Evolutionary conservation across 2,329 filamentous ascomycete species (phyloP).

Genomic region (Drechslerella stenobrocha): DNA sequence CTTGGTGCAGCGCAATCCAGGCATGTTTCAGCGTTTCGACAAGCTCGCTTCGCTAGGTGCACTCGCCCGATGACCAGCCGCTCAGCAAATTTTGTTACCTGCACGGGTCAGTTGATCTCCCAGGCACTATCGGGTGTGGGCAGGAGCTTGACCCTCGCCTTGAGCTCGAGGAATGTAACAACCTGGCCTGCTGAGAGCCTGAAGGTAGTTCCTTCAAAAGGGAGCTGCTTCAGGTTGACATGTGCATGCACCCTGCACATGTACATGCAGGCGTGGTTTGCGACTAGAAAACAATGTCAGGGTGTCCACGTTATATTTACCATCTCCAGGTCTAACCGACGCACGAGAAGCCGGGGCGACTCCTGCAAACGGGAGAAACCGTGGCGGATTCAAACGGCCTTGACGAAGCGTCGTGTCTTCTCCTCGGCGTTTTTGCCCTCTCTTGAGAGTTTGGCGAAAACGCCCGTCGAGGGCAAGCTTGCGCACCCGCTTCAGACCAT

Average conservation of each 20-base stretch:
- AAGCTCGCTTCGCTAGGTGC: neutral
- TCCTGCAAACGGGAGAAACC: no score
- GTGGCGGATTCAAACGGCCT: no score
- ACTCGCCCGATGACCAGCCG: neutral
- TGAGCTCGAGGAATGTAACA: no score
- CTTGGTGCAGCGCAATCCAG: neutral
- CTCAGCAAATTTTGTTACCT: neutral
- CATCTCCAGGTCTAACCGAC: neutral
- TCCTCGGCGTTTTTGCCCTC: neutral
- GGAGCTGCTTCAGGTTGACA: neutral
- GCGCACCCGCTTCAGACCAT: neutral
- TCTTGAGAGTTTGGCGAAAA: neutral
- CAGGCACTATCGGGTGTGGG: no score
- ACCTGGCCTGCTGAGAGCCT: neutral
- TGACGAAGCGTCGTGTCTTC: no score
- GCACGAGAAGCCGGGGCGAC: neutral
- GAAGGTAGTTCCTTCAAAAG: no score
- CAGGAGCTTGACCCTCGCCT: no score
- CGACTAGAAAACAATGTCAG: neutral
- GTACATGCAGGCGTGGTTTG: neutral
- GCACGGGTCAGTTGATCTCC: neutral
- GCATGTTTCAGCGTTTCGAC: neutral
- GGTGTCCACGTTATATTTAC: neutral
- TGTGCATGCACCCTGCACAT: neutral
- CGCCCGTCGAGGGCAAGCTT: neutral